Base-by-base conservation (phyloP, 805 yeast species). In the Yamadazyma scolyti region DNA sequence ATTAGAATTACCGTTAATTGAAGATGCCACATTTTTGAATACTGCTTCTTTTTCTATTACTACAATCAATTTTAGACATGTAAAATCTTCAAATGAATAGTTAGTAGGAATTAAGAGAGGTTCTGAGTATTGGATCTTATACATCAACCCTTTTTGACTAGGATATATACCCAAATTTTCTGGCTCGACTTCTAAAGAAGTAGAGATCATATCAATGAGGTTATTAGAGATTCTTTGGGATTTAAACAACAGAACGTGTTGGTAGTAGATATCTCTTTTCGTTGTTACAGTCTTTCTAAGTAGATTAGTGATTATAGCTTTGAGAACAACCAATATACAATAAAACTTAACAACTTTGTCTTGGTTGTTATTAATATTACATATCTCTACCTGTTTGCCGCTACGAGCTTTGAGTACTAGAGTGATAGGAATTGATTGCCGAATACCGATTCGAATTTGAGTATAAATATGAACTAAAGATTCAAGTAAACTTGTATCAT, bases 201-300 rank as follows among this genome's bases (percentile, higher is more conserved):
- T 27, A 4, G 68, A 53, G 1, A 79, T 35, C 12, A 47, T 42
- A 10, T 61, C 66, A 1, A 80, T 36, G 2, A 60, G 46, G 3
- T 47, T 33, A 30, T 70, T 68, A 1, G 75, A 71, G 4, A 39
- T 44, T 1, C 41, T 9, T 44, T 80, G 87, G 16, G 11, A 16
- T 14, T 26, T 43, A 3, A 76, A 81, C 12, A 79, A 43, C 11
- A 53, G 54, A 2, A 77, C 82, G 44, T 79, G 78, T 29, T 61
- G 62, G 49, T 80, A 80, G 54, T 61, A 80, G 0, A 80, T 35
- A 41, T 79, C 85, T 39, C 88, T 55, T 31, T 64, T 63, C 1
- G 84, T 66, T 1, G 71, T 58, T 2, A 42, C 21, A n/a, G n/a
- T n/a, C n/a, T n/a, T n/a, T n/a, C n/a, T n/a, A n/a, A n/a, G n/a